Percentiles rank a stretch among this genome's conserved stretches.
These are phyloP conservation scores for Fusarium sp. DNA, from an alignment of 2,329 filamentous ascomycete species.

Conservation along the genomic window DNA sequence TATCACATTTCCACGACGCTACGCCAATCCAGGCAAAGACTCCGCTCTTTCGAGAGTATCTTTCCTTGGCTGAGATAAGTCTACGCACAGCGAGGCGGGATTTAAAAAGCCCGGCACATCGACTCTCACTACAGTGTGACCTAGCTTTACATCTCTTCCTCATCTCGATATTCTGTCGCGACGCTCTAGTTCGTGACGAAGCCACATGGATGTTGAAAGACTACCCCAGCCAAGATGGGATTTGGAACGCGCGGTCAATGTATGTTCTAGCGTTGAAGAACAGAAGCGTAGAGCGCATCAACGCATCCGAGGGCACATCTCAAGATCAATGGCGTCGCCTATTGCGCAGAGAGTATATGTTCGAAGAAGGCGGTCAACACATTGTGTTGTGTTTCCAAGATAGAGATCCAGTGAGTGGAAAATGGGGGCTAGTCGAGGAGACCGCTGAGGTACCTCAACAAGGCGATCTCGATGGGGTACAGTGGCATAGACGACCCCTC, in stretches of 20 bases:
- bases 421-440: conserved; percentile 41
- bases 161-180: conserved; percentile 48
- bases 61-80: conserved; percentile 49
- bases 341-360: conserved; percentile 51
- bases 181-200: conserved; percentile 49
- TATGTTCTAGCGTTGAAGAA: conserved; percentile 47
- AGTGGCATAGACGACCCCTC: conserved; percentile 34
- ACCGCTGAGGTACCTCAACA: conserved; percentile 11
- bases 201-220: conserved; percentile 49
- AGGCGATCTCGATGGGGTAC: conserved; percentile 19
- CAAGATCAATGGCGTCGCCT: conserved; percentile 50
- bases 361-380: conserved; percentile 51
- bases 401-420: conserved; percentile 30
- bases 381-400: conserved; percentile 49
- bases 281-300: conserved; percentile 45
- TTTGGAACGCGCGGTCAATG: conserved; percentile 48
- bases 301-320: conserved; percentile 45
- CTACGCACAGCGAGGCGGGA: conserved; percentile 19
- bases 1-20: conserved; percentile 42
- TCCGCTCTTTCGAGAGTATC: conserved; percentile 50
- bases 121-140: conserved; percentile 46
- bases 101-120: conserved; percentile 34
- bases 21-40: conserved; percentile 41
- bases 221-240: conserved; percentile 51
- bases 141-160: conserved; percentile 45